Percentiles rank a stretch among this genome's conserved stretches.
Evolutionary conservation across 1,284 basidiomycete genomes (phyloP).

Genomic region (Marasmius sp.): DNA sequence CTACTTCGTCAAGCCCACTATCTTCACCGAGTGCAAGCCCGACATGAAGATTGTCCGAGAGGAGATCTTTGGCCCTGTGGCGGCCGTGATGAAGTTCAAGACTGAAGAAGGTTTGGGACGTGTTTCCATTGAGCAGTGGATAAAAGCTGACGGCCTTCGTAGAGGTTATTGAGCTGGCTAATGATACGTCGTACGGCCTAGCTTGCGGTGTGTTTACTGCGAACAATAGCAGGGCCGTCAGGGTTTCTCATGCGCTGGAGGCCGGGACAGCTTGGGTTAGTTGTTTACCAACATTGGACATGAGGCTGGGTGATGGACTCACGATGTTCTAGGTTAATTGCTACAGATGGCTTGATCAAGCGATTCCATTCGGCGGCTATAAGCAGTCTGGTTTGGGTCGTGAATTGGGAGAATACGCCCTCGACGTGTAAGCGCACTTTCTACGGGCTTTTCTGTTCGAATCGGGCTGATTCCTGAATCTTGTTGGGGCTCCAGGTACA

Average conservation of each 20-base stretch:
- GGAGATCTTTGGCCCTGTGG: conserved; percentile 90
- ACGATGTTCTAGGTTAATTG: conserved; percentile 55
- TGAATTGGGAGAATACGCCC: conserved; percentile 76
- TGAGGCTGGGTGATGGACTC: neutral
- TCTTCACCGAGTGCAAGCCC: conserved; percentile 77
- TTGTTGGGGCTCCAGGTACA: conserved; percentile 54
- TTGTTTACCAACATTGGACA: neutral
- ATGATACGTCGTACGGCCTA: conserved; percentile 84
- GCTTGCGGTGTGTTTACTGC: conserved; percentile 78
- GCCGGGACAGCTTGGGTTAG: conserved; percentile 71
- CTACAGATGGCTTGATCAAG: conserved; percentile 55
- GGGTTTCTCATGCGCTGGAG: conserved; percentile 66
- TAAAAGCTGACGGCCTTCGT: neutral
- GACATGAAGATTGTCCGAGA: conserved; percentile 87
- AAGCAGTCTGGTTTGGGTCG: conserved; percentile 78
- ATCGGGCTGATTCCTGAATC: conserved; percentile 1
- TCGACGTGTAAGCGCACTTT: conserved; percentile 43
- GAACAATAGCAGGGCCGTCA: conserved; percentile 66
- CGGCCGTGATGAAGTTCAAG: conserved; percentile 70
- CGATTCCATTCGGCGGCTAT: conserved; percentile 78
- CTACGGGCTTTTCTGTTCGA: neutral
- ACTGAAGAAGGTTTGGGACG: conserved; percentile 48
- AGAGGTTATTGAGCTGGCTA: conserved; percentile 74
- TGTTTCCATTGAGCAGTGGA: neutral
- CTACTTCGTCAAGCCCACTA: conserved; percentile 76